Evolutionary conservation across 2,329 filamentous ascomycete species (phyloP).

Genomic region (Escovopsis sp.): DNA sequence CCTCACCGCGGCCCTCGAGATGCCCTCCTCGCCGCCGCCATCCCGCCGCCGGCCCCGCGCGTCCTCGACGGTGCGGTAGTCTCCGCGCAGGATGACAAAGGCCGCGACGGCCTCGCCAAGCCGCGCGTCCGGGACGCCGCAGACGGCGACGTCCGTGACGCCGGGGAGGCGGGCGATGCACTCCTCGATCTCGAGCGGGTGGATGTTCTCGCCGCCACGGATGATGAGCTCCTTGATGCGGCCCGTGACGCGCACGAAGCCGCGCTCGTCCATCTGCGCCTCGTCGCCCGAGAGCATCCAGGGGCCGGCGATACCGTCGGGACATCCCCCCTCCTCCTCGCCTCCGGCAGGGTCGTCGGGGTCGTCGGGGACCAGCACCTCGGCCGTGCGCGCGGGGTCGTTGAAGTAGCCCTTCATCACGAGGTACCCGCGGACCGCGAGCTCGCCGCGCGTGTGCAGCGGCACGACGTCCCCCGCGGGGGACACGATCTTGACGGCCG

Average conservation of each 20-base stretch:
- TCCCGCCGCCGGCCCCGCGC: slow-evolving; percentile 9
- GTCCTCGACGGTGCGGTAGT: slow-evolving; percentile 14
- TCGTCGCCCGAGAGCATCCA: slow-evolving; percentile 96
- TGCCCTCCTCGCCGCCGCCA: slow-evolving; percentile 6
- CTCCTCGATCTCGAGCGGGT: slow-evolving; percentile 86
- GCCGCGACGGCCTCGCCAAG: slow-evolving; percentile 81
- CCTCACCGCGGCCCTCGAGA: slow-evolving; percentile 47
- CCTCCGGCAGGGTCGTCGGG: too few relatives aligned
- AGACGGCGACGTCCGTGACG: slow-evolving; percentile 65
- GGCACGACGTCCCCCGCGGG: slow-evolving; percentile 48
- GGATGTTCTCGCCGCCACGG: slow-evolving; percentile 87
- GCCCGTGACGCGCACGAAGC: slow-evolving; percentile 79
- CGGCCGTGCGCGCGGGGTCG: slow-evolving; percentile 53
- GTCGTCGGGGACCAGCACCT: slow-evolving; percentile 35
- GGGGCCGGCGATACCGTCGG: slow-evolving; percentile 13
- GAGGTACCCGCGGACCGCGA: slow-evolving; percentile 71
- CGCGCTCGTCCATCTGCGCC: slow-evolving; percentile 66
- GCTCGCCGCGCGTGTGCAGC: slow-evolving; percentile 57
- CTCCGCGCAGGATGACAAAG: slow-evolving; percentile 49
- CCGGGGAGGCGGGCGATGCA: slow-evolving; percentile 59
- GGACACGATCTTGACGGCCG: slow-evolving; percentile 60
- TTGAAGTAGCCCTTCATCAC: slow-evolving; percentile 86
- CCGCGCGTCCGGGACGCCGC: slow-evolving; percentile 66
- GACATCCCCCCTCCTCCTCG: too few relatives aligned
- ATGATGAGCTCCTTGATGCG: slow-evolving; percentile 95